Percentiles rank a stretch among this genome's conserved stretches.
phyloP scores from a whole-genome alignment of 768 basidiomycete species.

The Lactifluus echinatus region DNA sequence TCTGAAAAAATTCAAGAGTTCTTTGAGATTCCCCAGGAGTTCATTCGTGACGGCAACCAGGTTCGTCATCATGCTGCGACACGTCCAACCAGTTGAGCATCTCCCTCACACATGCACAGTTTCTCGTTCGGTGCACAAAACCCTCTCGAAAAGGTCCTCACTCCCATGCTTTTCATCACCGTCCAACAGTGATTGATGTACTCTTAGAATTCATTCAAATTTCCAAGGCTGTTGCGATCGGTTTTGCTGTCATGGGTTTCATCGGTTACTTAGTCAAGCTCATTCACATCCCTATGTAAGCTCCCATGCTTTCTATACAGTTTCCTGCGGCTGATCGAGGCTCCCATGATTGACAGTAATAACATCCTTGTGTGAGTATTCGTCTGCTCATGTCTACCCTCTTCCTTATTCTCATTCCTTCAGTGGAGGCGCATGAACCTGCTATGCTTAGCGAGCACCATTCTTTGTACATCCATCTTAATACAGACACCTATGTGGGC shows the following conservation, averaged over 20 bases:
- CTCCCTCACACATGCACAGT: constrained; percentile 41
- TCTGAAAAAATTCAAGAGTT: constrained; percentile 89
- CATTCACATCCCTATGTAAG: constrained; percentile 97
- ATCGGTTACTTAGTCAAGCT: constrained; percentile 98
- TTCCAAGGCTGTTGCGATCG: constrained; percentile 92
- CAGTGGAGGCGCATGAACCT: constrained; percentile 67
- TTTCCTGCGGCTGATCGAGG: constrained; percentile 16
- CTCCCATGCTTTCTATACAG: constrained; percentile 21
- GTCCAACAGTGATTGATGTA: not conserved
- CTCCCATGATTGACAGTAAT: constrained; percentile 53
- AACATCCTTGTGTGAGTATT: constrained; percentile 91
- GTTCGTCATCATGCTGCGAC: constrained; percentile 32
- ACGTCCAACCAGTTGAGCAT: not conserved
- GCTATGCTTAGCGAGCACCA: not conserved
- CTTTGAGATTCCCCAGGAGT: constrained; percentile 84
- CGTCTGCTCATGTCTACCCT: not conserved
- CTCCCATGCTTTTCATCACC: not conserved
- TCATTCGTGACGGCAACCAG: constrained; percentile 88
- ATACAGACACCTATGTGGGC: not conserved
- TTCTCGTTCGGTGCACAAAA: constrained; percentile 95
- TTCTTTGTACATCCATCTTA: constrained; percentile 15
- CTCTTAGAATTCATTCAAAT: constrained; percentile 84
- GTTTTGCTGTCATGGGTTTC: constrained; percentile 98
- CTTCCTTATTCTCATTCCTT: constrained; percentile 21
- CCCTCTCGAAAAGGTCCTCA: constrained; percentile 84